Conservation (phyloP, 495 filamentous ascomycete genomes). For the Massariosphaeria phaeospora region DNA sequence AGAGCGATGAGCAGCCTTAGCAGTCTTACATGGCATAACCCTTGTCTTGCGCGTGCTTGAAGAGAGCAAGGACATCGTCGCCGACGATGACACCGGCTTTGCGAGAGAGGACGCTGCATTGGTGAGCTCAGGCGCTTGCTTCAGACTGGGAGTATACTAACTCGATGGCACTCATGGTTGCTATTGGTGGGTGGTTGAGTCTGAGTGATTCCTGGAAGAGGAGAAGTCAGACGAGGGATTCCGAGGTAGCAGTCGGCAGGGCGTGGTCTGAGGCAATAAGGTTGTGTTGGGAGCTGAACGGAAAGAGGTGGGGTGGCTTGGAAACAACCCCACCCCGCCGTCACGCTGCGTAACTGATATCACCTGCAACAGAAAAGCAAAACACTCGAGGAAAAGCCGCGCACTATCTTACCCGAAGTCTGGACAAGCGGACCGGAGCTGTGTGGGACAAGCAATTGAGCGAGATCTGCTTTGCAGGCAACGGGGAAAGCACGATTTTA, state of each 20-base stretch:
- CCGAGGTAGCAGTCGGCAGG: constrained; percentile 1
- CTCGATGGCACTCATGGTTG: constrained; percentile 62
- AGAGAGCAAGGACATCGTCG: constrained; percentile 58
- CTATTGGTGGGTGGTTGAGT: too few relatives aligned
- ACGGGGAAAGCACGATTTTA: constrained; percentile 23
- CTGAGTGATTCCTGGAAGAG: constrained; percentile 14
- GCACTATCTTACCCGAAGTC: constrained; percentile 9
- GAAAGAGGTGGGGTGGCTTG: constrained; percentile 2
- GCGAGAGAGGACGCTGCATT: constrained; percentile 62
- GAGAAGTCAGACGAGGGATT: background rate
- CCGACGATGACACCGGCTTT: constrained; percentile 84
- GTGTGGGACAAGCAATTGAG: constrained; percentile 9
- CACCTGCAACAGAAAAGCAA: constrained; percentile 9
- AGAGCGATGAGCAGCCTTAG: too few relatives aligned
- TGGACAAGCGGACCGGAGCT: background rate
- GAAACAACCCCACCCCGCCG: constrained; percentile 7
- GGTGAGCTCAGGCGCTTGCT: too few relatives aligned
- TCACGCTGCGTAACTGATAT: background rate
- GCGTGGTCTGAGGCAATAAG: constrained; percentile 7
- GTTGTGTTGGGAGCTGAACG: background rate
- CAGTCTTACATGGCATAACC: constrained; percentile 49
- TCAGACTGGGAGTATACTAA: too few relatives aligned
- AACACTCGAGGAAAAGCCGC: constrained; percentile 4
- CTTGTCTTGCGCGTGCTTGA: constrained; percentile 79
- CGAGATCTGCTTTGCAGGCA: constrained; percentile 10